A percentile compares a stretch with the other conserved stretches of the same genome.
Conservation (phyloP, 1,284 basidiomycete genomes). For the Ganoderma sp. region DNA sequence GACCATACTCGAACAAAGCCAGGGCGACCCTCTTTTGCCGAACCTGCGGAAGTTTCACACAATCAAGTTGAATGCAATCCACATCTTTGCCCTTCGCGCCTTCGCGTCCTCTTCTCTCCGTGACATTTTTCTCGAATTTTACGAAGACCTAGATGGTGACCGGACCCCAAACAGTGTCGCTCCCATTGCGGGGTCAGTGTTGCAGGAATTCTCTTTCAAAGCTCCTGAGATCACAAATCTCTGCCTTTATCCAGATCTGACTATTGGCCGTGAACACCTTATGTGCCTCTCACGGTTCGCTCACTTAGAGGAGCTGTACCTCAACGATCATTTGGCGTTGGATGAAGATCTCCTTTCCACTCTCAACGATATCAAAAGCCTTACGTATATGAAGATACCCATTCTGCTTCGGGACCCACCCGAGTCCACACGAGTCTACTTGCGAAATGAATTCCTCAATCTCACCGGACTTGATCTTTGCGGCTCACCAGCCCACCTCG, state of each 20-base stretch:
- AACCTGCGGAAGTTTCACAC: neutral
- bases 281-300: neutral
- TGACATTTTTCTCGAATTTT: neutral
- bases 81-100: neutral
- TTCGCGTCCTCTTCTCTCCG: neutral
- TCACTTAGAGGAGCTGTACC: neutral
- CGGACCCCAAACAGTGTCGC: neutral
- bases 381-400: neutral
- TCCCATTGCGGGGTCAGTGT: neutral
- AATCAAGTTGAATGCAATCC: neutral
- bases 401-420: neutral
- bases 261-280: neutral
- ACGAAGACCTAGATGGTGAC: neutral
- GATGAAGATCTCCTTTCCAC: neutral
- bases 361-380: neutral
- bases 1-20: neutral
- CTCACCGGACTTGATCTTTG: neutral
- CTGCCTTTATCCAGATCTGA: neutral
- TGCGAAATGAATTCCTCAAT: neutral
- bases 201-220: neutral
- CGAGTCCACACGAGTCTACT: neutral
- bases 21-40: neutral
- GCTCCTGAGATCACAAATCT: neutral
- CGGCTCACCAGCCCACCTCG: neutral
- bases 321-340: neutral